Evolutionary conservation across 2,329 filamentous ascomycete genomes (phyloP), one percentile per base, ranked within the genome.

Genomic region (Leptographium galeiforme): DNA sequence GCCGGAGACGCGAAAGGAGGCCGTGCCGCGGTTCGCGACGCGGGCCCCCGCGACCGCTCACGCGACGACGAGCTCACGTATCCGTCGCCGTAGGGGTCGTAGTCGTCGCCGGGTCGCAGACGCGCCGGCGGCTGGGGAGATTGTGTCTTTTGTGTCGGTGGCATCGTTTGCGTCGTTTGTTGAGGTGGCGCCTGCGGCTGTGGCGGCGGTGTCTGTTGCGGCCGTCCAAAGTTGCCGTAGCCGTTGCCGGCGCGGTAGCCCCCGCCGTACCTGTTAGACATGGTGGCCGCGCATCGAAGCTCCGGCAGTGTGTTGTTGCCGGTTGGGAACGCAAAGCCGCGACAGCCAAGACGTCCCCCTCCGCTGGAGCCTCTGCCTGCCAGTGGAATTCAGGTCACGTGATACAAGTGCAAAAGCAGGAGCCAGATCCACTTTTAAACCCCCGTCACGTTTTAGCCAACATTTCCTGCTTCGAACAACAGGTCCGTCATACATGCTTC

Each of bases 231-330:
- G 55, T 69, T 70, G 39, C 72, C 73, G 60, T 73, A 73, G 48
- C 70, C 67, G 53, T 68, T 67, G 58, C 69, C 72, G 62, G 71
- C 69, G 64, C 69, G 72, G 63, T 69, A 72, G 54, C 74, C 63
- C 56, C 62, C 66, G 61, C 71, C 74, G 65, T 74, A 76, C 61
- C 75, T 71, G 64, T 72, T 72, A 60, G 75, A 68, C 76, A 79
- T 79, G 64, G 51, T 16, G 16, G 43, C 52, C 11, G 41, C 34
- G 41, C 52, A 45, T 50, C 46, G 38, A 40, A 39, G 13, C 4
- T 8, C n/a, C 12, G 48, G 8, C 18, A 25, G 25, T 25, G 25
- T 25, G 25, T 25, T 25, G 25, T 25, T 25, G 25, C 25, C 25
- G 25, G 25, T 25, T 2, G 25, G 5, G 5, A 25, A 25, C 25